Percentiles rank a stretch among this genome's conserved stretches.
Evolutionary conservation across 2,329 filamentous ascomycete genomes (phyloP).

Genomic region (Cladophialophora carrionii): DNA sequence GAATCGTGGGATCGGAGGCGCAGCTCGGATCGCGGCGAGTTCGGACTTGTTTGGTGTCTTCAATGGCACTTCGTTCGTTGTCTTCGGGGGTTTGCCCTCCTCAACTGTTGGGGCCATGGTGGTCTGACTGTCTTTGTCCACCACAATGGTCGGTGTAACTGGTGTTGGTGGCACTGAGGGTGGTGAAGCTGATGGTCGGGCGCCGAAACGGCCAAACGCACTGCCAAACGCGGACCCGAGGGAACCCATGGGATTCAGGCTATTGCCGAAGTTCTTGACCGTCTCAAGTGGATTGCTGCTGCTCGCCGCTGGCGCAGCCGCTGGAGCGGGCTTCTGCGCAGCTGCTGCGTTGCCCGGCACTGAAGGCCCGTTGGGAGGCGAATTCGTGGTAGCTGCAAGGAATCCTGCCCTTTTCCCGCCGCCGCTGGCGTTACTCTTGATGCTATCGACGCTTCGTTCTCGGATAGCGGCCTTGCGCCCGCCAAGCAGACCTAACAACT

Average conservation of each 20-base stretch:
- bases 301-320: constrained; percentile 41
- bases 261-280: constrained; percentile 77
- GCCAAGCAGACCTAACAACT: constrained; percentile 70
- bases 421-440: constrained; percentile 60
- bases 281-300: constrained; percentile 70
- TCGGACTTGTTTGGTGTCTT: constrained; percentile 56
- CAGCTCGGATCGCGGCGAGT: constrained; percentile 30
- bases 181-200: constrained; percentile 46
- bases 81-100: constrained; percentile 61
- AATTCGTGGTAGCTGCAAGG: constrained; percentile 41
- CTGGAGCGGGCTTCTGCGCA: constrained; percentile 37
- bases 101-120: not conserved
- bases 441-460: constrained; percentile 77
- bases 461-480: constrained; percentile 63
- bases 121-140: constrained; percentile 17
- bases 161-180: constrained; percentile 45
- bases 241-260: constrained; percentile 79
- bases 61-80: constrained; percentile 48
- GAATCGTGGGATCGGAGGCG: constrained; percentile 72
- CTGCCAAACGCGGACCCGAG: constrained; percentile 59
- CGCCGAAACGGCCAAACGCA: constrained; percentile 65
- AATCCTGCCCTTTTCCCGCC: constrained; percentile 62
- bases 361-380: constrained; percentile 44
- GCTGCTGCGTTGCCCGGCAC: constrained; percentile 37
- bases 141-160: constrained; percentile 45